phyloP scores from a whole-genome alignment of 129 eudicot species.

The Helianthus annuus region HanXRQr2.0-SUNRISE NC_035437.2:175826662-175827161 shows the following conservation, averaged over 20 bases:
- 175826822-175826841: constrained; percentile 92
- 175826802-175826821: constrained; percentile 95
- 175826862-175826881: constrained; percentile 96
- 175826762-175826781: constrained; percentile 42
- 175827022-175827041: constrained; percentile 92
- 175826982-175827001: constrained; percentile 88
- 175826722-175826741: too few relatives aligned
- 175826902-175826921: constrained; percentile 85
- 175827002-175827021: constrained; percentile 83
- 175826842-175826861: constrained; percentile 96
- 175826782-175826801: constrained; percentile 99
- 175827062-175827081: constrained; percentile 48
- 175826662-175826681: too few relatives aligned
- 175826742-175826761: neutral
- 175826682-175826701: too few relatives aligned
- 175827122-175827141: neutral
- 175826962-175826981: constrained; percentile 71
- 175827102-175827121: neutral
- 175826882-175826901: constrained; percentile 93
- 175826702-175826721: too few relatives aligned
- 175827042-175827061: constrained; percentile 69
- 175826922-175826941: constrained; percentile 88
- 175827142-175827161: too few relatives aligned
- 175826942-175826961: constrained; percentile 80
- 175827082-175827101: neutral